phyloP scores from a whole-genome alignment of 139 green algal genomes.

The Bryopsis sp. region DNA sequence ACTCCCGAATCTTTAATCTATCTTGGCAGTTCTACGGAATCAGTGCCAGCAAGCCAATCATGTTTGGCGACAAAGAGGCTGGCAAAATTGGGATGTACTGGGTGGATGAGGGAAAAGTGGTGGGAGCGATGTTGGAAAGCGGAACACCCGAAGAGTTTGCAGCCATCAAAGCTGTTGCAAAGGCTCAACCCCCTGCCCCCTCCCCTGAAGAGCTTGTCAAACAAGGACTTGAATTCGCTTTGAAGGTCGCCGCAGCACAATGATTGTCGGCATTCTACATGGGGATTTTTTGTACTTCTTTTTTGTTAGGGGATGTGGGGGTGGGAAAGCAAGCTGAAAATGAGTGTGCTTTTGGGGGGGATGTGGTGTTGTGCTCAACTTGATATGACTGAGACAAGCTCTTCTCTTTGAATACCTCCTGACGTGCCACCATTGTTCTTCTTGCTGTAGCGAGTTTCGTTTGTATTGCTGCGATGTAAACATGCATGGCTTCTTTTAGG shows the following conservation, averaged over 20 bases:
- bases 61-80: conserved; percentile 41
- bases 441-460: too few relatives aligned
- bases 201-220: background rate
- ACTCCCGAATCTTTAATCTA: conserved; percentile 79
- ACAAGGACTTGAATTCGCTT: conserved; percentile 14
- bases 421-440: too few relatives aligned
- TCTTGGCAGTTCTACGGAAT: conserved; percentile 75
- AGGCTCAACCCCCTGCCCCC: conserved; percentile 19
- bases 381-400: too few relatives aligned
- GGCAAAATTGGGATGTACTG: conserved; percentile 83
- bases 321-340: too few relatives aligned
- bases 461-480: too few relatives aligned
- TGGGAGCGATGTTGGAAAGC: conserved; percentile 78
- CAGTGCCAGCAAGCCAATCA: conserved; percentile 34
- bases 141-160: conserved; percentile 58
- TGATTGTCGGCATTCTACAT: too few relatives aligned
- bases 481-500: too few relatives aligned
- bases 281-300: too few relatives aligned
- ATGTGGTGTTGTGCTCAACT: too few relatives aligned
- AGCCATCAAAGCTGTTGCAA: conserved; percentile 50
- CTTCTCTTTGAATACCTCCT: too few relatives aligned
- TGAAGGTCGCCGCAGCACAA: background rate
- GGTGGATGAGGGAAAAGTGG: conserved; percentile 62
- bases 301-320: too few relatives aligned
- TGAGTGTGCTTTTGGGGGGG: too few relatives aligned